A percentile compares a stretch with the other conserved stretches of the same genome.
phyloP scores from a whole-genome alignment of 208 protist genomes.

The Giardia muris region DNA sequence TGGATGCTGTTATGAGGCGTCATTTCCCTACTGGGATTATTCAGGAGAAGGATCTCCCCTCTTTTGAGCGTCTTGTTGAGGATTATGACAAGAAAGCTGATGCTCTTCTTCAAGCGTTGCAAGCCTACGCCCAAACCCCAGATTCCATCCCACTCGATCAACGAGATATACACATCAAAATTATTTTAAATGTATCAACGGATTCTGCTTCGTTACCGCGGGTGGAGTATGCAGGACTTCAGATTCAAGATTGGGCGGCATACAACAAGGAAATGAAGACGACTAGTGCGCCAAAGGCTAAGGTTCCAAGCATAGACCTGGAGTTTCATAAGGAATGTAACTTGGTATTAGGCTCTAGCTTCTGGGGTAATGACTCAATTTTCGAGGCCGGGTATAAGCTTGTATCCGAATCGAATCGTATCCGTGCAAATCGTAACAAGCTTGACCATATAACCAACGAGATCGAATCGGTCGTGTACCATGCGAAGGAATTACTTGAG shows the following conservation, averaged over 20 bases:
- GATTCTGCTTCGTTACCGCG: neutral
- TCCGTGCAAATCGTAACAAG: neutral
- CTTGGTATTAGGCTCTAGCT: neutral
- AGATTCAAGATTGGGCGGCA: neutral
- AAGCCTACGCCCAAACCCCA: neutral
- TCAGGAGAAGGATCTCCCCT: neutral
- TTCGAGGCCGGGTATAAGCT: neutral
- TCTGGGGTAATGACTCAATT: neutral
- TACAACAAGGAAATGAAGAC: neutral
- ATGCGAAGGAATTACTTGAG: constrained; percentile 1
- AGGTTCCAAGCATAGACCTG: neutral
- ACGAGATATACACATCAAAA: neutral
- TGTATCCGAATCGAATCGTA: constrained; percentile 7
- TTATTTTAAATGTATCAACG: neutral
- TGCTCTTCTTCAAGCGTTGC: neutral
- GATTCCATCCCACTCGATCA: neutral
- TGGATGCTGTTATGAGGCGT: neutral
- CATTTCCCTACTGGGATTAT: neutral
- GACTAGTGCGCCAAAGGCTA: neutral
- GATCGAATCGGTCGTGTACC: constrained; percentile 16
- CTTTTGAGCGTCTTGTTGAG: neutral
- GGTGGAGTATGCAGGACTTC: neutral
- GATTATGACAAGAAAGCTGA: neutral
- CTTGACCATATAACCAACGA: neutral
- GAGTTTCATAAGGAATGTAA: neutral